These are phyloP conservation scores for Tylopilus rubrobrunneus DNA, from an alignment of 768 basidiomycete species.

Conservation along the genomic window DNA sequence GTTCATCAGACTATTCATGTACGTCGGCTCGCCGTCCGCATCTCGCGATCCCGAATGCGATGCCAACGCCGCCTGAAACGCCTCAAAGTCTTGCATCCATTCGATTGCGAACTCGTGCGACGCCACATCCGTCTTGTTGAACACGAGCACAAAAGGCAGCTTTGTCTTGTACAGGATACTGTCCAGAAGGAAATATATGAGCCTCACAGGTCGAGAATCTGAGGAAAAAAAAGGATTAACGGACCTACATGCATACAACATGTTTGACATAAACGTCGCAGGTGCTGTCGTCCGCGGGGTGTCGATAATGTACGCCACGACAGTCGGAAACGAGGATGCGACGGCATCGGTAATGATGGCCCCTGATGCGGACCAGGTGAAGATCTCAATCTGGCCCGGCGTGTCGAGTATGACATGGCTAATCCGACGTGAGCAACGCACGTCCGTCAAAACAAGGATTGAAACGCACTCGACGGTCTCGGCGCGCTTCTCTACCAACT, in stretches of 20 bases:
- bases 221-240: background rate
- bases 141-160: constrained; percentile 93
- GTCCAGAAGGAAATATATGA: background rate
- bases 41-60: constrained; percentile 63
- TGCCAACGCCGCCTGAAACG: constrained; percentile 84
- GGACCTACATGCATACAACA: constrained; percentile 97
- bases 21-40: constrained; percentile 87
- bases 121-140: constrained; percentile 97
- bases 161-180: constrained; percentile 98
- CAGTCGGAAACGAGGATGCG: constrained; percentile 88
- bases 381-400: constrained; percentile 99
- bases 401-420: constrained; percentile 96
- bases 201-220: background rate
- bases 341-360: constrained; percentile 98
- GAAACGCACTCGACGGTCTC: constrained; percentile 78
- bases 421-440: background rate
- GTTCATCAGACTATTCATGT: constrained; percentile 99
- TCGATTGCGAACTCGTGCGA: constrained; percentile 88
- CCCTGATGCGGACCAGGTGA: constrained; percentile 99
- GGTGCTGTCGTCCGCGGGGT: constrained; percentile 93
- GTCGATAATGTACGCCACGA: constrained; percentile 96
- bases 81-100: constrained; percentile 99
- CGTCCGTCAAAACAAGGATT: background rate
- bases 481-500: constrained; percentile 85
- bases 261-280: constrained; percentile 99